A percentile compares a stretch with the other conserved stretches of the same genome.
These are phyloP conservation scores for Jatropha curcas DNA, from an alignment of 345 rosid species.

Conservation along the genomic window DNA sequence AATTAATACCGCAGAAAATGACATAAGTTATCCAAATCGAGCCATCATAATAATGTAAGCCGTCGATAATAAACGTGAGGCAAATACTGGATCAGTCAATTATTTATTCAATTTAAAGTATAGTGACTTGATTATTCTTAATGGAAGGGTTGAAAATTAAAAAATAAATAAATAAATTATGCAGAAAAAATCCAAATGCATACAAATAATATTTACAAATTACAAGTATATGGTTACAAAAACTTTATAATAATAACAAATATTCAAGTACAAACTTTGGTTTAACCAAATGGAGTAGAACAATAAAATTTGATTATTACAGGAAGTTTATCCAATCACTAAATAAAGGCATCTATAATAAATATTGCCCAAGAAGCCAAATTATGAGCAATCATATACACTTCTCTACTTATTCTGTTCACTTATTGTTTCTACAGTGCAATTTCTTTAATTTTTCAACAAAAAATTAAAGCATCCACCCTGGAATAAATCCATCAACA, in stretches of 20 bases:
- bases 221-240: not conserved
- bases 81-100: no score
- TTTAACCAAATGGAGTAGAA: not conserved
- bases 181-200: no score
- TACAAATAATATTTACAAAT: no score
- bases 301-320: not conserved
- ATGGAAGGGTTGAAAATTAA: no score
- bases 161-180: not conserved
- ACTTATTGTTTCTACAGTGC: not conserved
- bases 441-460: not conserved
- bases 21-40: no score
- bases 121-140: no score
- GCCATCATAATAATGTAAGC: no score
- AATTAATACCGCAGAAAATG: no score
- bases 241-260: not conserved
- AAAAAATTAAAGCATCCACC: slow-evolving; percentile 35
- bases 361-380: not conserved
- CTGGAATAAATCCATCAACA: slow-evolving; percentile 27
- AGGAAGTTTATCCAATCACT: not conserved
- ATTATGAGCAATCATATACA: not conserved
- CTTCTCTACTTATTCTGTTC: not conserved
- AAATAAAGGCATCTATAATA: not conserved
- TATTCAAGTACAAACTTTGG: not conserved
- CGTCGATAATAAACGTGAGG: no score
- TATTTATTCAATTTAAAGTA: no score